Evolutionary conservation across 495 filamentous ascomycete species (phyloP), one percentile per base, ranked within the genome.

Genomic region (Penicillium bovifimosum): DNA sequence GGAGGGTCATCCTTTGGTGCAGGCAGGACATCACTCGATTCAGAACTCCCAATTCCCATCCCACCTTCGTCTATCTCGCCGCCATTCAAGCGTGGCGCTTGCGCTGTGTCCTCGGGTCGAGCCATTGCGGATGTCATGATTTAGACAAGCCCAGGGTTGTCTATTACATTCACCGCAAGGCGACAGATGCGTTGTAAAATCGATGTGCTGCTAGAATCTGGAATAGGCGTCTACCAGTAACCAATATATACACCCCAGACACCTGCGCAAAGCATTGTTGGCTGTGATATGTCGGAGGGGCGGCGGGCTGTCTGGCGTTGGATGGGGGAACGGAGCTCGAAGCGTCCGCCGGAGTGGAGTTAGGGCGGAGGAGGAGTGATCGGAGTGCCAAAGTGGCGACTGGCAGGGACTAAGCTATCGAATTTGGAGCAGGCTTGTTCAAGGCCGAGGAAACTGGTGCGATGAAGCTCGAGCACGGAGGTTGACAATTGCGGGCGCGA

Each of bases 121-220:
- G 59, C 50, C 68, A 74, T 73, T 36, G 66, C 65, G 56, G 70
- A 67, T 47, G 73, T 56, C 68, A 72, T 72, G 42, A 33, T 50
- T 48, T 46, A 35, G 32, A 38, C 6, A 24, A 17, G 43, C 36
- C 16, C 11, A 48, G 39, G 27, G 18, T 49, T 45, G 32, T 41
- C 34, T 35, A 41, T 53, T 28, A 41, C 32, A 31, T 20, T 27
- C 26, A 52, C 16, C 34, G 9, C 41, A 28, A 33, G 32, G 20
- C 35, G n/a, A 13, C 50, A 34, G 16, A 33, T 44, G 41, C 9
- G 13, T 47, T 9, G 13, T 41, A 11, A 18, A 18, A 20, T 32
- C 34, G 18, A 43, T 53, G 33, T 24, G 31, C 41, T 14, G 42
- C 9, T 8, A 38, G 29, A 16, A 31, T 26, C 39, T 17, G 16